Conservation (phyloP, 1,284 basidiomycete species). For the Pseudozyma thailandica region DNA sequence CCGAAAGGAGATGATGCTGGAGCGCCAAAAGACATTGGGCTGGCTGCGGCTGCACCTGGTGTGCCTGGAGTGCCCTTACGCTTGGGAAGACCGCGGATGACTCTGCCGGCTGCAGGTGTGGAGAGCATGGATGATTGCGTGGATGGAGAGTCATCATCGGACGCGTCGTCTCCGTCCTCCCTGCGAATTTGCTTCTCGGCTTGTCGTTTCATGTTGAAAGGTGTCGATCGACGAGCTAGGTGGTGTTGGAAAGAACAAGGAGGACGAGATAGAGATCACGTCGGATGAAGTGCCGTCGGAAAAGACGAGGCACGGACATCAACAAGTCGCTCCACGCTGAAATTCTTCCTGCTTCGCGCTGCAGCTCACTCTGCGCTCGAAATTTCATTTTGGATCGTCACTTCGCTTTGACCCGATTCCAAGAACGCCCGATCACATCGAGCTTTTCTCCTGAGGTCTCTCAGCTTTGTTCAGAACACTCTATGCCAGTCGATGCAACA, state of each 20-base stretch:
- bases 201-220: slow-evolving; percentile 39
- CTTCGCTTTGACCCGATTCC: no score
- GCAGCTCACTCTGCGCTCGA: neutral
- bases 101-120: slow-evolving; percentile 32
- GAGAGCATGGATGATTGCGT: slow-evolving; percentile 28
- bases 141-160: slow-evolving; percentile 41
- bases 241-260: slow-evolving; percentile 4
- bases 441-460: no score
- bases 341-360: slow-evolving; percentile 16
- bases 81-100: slow-evolving; percentile 43
- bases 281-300: neutral
- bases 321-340: neutral
- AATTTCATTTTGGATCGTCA: neutral
- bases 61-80: slow-evolving; percentile 21
- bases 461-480: no score
- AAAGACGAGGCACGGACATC: slow-evolving; percentile 18
- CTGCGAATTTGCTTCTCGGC: slow-evolving; percentile 47
- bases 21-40: slow-evolving; percentile 13
- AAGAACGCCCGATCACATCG: no score
- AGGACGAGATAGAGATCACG: neutral
- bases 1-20: slow-evolving; percentile 11
- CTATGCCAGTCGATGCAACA: neutral
- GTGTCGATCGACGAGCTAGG: neutral
- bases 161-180: slow-evolving; percentile 42
- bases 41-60: slow-evolving; percentile 16